Evolutionary conservation across 257 asterid species (phyloP), one percentile per base, ranked within the genome.

Genomic region (Gentiana macrophylla): DNA sequence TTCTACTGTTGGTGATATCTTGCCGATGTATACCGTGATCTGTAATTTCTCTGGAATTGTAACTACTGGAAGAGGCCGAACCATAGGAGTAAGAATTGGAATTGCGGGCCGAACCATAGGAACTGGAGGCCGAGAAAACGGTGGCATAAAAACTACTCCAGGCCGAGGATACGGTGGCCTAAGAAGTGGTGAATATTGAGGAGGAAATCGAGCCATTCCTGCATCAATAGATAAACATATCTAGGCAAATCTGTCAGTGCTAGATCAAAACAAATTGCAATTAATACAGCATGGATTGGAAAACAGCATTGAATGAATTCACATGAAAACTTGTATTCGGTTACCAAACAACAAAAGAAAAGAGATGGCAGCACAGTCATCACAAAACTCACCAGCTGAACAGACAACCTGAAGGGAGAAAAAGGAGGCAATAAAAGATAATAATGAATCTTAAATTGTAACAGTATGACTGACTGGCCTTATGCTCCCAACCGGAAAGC

Each of bases 331-430:
- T 61, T 83, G 77, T 72, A 67, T 67, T 68, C 51, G 70, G 81
- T 89, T 82, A 86, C 97, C 93, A 80, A 82, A 81, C 70, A 79
- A 77, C 74, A 86, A 77, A 88, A 88, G 83, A 82, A 88, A 77
- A 78, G 85, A 79, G 91, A 80, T 76, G 83, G 96, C 89, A 81
- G 94, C 86, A 84, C 75, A 81, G 89, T 87, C 81, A 86, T 78
- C 86, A 83, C 76, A 86, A 75, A 79, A 91, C 80, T 87, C 95
- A 87, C 83, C 94, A 82, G 90, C 89, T 71, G 92, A 80, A 87
- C 76, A 84, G 66, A 83, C 64, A 81, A 81, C 95, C 97, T 89
- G 97, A 80, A 89, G 89, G 79, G 66, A 80, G 66, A 76, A 86
- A 76, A 66, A 79, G 46, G 5, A 83, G 75, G 78, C 62, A 79